These are phyloP conservation scores for Metarhizium album DNA, from an alignment of 2,329 filamentous ascomycete species.

Conservation along the genomic window DNA sequence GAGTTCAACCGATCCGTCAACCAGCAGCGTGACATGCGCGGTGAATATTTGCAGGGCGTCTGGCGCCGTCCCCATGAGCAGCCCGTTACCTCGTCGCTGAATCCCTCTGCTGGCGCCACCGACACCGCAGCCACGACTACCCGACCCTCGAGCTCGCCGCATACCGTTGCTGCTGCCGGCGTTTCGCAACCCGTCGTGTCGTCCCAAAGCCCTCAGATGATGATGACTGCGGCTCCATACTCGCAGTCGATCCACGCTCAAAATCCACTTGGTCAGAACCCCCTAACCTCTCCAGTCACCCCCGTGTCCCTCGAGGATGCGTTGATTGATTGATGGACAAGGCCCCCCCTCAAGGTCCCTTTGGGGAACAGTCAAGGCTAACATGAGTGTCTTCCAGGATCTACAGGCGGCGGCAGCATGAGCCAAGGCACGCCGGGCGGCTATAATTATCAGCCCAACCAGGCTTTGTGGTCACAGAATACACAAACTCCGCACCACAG, in stretches of 20 bases:
- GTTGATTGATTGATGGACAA: neutral
- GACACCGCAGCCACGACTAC: conserved; percentile 37
- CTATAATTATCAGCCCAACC: conserved; percentile 52
- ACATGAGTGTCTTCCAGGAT: conserved; percentile 27
- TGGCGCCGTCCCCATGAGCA: conserved; percentile 80
- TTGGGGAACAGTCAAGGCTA: neutral
- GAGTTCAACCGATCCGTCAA: conserved; percentile 84
- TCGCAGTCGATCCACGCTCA: conserved; percentile 62
- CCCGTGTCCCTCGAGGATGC: conserved; percentile 10
- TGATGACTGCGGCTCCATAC: conserved; percentile 57
- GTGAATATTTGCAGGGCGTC: conserved; percentile 67
- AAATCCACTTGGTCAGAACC: conserved; percentile 57
- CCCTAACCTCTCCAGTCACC: too few relatives aligned
- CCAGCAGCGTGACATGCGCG: conserved; percentile 67
- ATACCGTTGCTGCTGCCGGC: conserved; percentile 41
- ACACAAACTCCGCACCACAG: conserved; percentile 51
- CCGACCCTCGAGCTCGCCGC: conserved; percentile 47
- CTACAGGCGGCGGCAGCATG: conserved; percentile 39
- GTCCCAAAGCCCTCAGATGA: conserved; percentile 54
- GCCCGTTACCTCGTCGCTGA: conserved; percentile 39
- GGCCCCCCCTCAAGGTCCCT: too few relatives aligned
- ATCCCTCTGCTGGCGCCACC: conserved; percentile 33
- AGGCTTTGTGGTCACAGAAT: conserved; percentile 54
- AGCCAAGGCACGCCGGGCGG: conserved; percentile 44
- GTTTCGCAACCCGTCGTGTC: conserved; percentile 46